Conservation (phyloP, 208 protist species). For the Novymonas esmeraldas region DNA sequence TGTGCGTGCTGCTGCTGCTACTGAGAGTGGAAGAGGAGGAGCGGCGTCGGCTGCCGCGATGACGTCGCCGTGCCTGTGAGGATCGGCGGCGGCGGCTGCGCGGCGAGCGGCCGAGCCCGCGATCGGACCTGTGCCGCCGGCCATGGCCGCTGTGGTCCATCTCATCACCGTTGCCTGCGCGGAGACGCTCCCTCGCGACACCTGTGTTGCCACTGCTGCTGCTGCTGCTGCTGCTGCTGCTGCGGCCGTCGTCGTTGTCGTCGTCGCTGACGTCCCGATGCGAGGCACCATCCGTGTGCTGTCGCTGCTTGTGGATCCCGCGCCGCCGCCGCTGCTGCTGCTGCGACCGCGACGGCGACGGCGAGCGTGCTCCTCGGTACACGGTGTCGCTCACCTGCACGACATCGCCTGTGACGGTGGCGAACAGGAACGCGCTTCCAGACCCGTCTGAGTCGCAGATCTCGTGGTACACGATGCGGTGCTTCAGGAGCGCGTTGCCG, state of each 20-base stretch:
- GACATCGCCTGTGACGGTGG: conserved; percentile 89
- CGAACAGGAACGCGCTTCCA: conserved; percentile 73
- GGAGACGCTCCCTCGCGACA: neutral
- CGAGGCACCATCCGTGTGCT: conserved; percentile 4
- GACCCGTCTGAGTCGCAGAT: conserved; percentile 83
- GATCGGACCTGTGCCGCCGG: no score
- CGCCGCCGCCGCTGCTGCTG: no score
- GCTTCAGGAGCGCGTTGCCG: conserved; percentile 87
- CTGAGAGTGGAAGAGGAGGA: conserved; percentile 5
- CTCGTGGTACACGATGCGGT: conserved; percentile 85
- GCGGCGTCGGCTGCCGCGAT: neutral
- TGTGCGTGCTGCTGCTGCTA: conserved; percentile 6
- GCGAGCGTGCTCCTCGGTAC: conserved; percentile 11
- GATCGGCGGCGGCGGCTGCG: neutral
- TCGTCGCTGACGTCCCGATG: conserved; percentile 9
- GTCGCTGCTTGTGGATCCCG: neutral
- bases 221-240: neutral
- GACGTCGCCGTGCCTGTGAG: neutral
- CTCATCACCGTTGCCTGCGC: no score
- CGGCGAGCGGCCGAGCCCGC: no score
- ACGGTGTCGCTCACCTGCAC: conserved; percentile 58
- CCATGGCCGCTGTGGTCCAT: no score
- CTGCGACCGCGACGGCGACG: no score
- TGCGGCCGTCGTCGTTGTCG: conserved; percentile 4
- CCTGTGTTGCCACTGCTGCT: neutral